Evolutionary conservation across 768 basidiomycete species (phyloP).

Genomic region (Amanita pseudoporphyria): DNA sequence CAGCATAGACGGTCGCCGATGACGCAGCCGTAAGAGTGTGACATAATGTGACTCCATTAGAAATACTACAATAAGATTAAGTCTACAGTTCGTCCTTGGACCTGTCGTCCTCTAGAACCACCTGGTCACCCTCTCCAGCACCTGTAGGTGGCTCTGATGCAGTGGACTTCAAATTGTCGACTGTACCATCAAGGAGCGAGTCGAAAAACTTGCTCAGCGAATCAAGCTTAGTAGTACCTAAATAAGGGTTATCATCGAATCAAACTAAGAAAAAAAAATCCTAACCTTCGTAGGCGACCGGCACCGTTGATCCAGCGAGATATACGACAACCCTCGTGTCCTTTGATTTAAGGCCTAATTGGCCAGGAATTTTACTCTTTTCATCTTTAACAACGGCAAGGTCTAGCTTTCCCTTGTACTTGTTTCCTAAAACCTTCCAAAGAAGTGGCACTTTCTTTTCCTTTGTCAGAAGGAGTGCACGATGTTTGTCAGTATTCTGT

Average conservation of each 20-base stretch:
- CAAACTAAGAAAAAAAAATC: not conserved
- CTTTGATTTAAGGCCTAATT: constrained; percentile 49
- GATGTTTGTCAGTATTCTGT: constrained; percentile 31
- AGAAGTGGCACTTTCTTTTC: constrained; percentile 68
- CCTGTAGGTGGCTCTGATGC: too few relatives aligned
- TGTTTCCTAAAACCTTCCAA: constrained; percentile 74
- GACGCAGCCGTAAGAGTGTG: not conserved
- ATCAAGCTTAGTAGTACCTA: constrained; percentile 63
- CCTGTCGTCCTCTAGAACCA: not conserved
- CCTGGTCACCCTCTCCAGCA: constrained; percentile 1
- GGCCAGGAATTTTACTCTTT: constrained; percentile 46
- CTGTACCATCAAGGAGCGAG: constrained; percentile 59
- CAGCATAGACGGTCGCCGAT: not conserved
- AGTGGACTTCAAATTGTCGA: constrained; percentile 32
- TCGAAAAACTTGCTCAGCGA: constrained; percentile 67
- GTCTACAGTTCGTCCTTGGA: constrained; percentile 10
- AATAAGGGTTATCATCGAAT: not conserved
- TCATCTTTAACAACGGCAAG: constrained; percentile 61
- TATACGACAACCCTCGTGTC: constrained; percentile 66
- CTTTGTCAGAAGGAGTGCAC: constrained; percentile 64
- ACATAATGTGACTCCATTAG: constrained; percentile 1
- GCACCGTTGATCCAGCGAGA: constrained; percentile 44
- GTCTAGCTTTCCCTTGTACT: constrained; percentile 50
- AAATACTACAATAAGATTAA: not conserved
- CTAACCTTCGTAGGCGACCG: constrained; percentile 61